Base-by-base conservation (phyloP, 768 basidiomycete genomes). In the Astraeus odoratus region DNA sequence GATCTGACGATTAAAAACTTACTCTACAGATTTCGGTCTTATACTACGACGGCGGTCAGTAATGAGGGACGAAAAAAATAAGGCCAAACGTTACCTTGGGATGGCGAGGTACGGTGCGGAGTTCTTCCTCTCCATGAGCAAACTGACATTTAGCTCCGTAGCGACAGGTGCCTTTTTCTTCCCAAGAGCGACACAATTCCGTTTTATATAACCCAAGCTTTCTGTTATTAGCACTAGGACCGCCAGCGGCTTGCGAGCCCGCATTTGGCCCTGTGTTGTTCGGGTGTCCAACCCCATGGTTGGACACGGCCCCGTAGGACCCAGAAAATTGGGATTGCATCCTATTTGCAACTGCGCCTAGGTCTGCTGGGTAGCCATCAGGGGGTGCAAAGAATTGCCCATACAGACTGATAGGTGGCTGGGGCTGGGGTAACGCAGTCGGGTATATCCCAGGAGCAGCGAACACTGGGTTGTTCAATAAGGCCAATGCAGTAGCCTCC, bases 21-120 rank as follows among this genome's bases (percentile, higher is more conserved):
- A 90, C 87, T 70, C 89, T 80, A 63, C 90, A 94, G 52, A 93
- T 90, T 65, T 94, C 90, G 8, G 91, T 93, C 67, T 94, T 94
- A 67, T 93, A 93, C 88, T 87, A 57, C 16, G 42, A 46, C 43
- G 23, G 44, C 45, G 45, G 51, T 48, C 20, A 44, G 37, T 29
- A 39, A 45, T 25, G 15, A 30, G 29, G 8, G 18, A 10, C 27
- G 27, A 1, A 23, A 27, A 25, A 33, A 31, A 48, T 20, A 54
- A 72, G 9, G 23, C 12, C 25, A 1, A 18, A 41, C 13, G 1
- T 51, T 57, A 88, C 89, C 78, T 93, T 94, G 36, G 91, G 91
- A 62, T 94, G 90, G 52, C 90, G 76, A 52, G 82, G 64, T n/a
- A 92, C 87, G 45, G 75, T 80, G 31, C 89, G 79, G 25, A 93